Evolutionary conservation across 805 yeast genomes (phyloP), one percentile per base, ranked within the genome.

Genomic region (Lipomyces chichibuensis): DNA sequence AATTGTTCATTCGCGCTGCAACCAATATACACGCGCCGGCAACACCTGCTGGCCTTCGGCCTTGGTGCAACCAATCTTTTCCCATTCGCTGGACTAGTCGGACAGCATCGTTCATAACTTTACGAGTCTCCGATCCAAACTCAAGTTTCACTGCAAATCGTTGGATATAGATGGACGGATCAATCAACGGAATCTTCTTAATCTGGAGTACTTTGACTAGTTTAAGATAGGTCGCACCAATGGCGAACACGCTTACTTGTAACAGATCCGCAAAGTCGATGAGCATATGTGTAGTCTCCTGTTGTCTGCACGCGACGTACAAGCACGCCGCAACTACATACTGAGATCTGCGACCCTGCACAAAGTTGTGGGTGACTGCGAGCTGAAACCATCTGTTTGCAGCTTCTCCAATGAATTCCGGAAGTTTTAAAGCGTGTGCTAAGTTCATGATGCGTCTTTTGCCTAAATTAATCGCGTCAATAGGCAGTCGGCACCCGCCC

Each of bases 1-100:
- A 88, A 75, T 93, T 93, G 79, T 95, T 95, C 98, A 95, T 96
- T 78, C 99, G 84, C 1, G 98, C 95, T 0, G 99, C 99, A 60
- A 95, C 80, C 57, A 96, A 77, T 1, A 95, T 82, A 78, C 98
- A 92, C 0, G 99, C 99, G 27, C 98, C 99, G 0, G 99, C 99
- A 63, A 95, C 87, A 74, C 99, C 99, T 0, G 99, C 98, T 0
- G 99, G 99, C 69, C 98, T 84, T 75, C 99, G 85, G 32, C 99
- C 99, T 78, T 92, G 96, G 76, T 88, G 91, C 72, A 95, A 90
- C 98, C 98, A 95, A 75, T 95, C 98, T 55, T 87, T 85, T 14
- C 93, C 84, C 99, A 95, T 95, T 72, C 97, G 83, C 75, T 87
- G 91, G 0, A 97, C 97, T 27, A 95, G 79, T 73, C 88, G 86